phyloP scores from a whole-genome alignment of 257 asterid genomes.

The Nicotiana attenuata region DNA sequence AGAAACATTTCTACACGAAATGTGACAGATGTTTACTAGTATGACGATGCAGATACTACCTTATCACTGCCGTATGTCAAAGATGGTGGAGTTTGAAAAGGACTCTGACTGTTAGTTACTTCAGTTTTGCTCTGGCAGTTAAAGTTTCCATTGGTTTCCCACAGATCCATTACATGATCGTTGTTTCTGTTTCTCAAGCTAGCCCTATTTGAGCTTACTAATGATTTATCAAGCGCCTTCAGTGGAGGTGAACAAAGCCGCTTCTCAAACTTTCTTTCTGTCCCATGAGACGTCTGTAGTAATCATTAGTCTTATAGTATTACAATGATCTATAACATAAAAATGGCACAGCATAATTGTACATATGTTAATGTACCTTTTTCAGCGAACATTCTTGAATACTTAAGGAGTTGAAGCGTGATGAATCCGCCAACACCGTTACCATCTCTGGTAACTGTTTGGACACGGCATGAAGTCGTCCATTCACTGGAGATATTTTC shows the following conservation, averaged over 20 bases:
- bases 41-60: slow-evolving; percentile 39
- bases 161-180: slow-evolving; percentile 22
- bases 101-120: slow-evolving; percentile 53
- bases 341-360: slow-evolving; percentile 4
- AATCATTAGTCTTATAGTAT: slow-evolving; percentile 14
- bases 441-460: slow-evolving; percentile 58
- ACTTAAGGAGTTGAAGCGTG: slow-evolving; percentile 65
- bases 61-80: slow-evolving; percentile 62
- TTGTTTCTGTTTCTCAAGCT: slow-evolving; percentile 25
- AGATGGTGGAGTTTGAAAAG: slow-evolving; percentile 90
- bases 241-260: slow-evolving; percentile 69
- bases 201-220: slow-evolving; percentile 33
- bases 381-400: slow-evolving; percentile 60
- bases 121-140: slow-evolving; percentile 33
- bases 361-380: slow-evolving; percentile 37
- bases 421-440: slow-evolving; percentile 71
- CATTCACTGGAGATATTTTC: slow-evolving; percentile 90
- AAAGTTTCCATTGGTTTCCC: slow-evolving; percentile 27
- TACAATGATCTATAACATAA: not conserved
- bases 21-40: slow-evolving; percentile 5
- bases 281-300: slow-evolving; percentile 50
- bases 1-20: slow-evolving; percentile 8
- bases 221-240: slow-evolving; percentile 47
- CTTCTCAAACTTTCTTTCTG: slow-evolving; percentile 56
- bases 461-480: slow-evolving; percentile 70